Evolutionary conservation across 495 filamentous ascomycete genomes (phyloP).

Genomic region (Annulohypoxylon moriforme): DNA sequence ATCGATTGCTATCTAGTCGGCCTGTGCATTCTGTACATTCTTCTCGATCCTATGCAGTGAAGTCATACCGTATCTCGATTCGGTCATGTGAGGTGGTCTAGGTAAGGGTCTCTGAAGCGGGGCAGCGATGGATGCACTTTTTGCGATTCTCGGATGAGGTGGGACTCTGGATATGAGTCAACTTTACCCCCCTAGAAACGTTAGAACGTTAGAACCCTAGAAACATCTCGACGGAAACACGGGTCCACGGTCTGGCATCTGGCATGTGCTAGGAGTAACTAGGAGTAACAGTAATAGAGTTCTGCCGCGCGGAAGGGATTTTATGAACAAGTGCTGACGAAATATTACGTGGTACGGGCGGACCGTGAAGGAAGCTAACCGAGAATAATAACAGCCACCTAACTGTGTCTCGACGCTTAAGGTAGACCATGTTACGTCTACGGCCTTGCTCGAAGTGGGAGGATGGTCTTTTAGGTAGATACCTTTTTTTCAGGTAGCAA

Average conservation of each 20-base stretch:
- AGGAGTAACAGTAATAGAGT: conserved; percentile 20
- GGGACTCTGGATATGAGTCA: conserved; percentile 45
- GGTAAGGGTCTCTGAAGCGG: conserved; percentile 37
- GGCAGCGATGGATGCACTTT: conserved; percentile 30
- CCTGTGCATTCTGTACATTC: neutral
- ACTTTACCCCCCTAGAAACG: conserved; percentile 9
- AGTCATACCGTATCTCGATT: conserved; percentile 14
- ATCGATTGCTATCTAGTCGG: conserved; percentile 10
- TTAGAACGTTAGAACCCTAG: neutral
- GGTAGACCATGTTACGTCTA: conserved; percentile 17
- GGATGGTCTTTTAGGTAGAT: conserved; percentile 6
- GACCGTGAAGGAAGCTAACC: conserved; percentile 30
- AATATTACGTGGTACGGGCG: conserved; percentile 43
- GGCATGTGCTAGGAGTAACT: conserved; percentile 39
- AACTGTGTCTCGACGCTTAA: conserved; percentile 29
- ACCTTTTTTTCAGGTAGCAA: conserved; percentile 26
- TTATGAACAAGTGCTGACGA: conserved; percentile 46
- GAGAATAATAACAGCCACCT: conserved; percentile 33
- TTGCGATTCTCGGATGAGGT: conserved; percentile 43
- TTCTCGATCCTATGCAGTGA: conserved; percentile 16
- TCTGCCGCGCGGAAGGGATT: conserved; percentile 32
- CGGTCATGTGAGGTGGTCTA: conserved; percentile 33
- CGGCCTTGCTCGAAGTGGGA: conserved; percentile 17
- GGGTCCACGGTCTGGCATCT: no score
- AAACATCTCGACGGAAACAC: conserved; percentile 13